A percentile compares a stretch with the other conserved stretches of the same genome.
These are phyloP conservation scores for Plasmopara viticola DNA, from an alignment of 352 stramenopile genomes.

Conservation along the genomic window DNA sequence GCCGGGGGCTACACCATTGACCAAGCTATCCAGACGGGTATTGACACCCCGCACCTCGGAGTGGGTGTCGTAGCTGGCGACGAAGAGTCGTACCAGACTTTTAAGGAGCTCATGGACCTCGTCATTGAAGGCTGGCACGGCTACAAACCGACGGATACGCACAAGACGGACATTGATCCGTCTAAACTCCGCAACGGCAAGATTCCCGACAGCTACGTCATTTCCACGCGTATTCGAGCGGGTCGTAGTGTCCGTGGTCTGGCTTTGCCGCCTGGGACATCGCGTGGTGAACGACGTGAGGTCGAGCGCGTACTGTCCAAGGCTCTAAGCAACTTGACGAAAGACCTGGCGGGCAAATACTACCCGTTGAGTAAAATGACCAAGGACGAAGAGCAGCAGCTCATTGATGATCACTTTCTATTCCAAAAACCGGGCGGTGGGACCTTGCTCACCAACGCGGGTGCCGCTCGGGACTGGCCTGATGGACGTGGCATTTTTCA, in stretches of 20 bases:
- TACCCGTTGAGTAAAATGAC: constrained; percentile 73
- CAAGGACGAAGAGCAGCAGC: constrained; percentile 17
- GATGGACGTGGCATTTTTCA: constrained; percentile 14
- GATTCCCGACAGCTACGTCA: constrained; percentile 74
- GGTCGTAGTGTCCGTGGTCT: constrained; percentile 79
- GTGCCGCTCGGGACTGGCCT: constrained; percentile 81
- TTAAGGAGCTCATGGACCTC: too few species aligned
- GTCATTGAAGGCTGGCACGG: too few species aligned
- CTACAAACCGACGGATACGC: too few species aligned
- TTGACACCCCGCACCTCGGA: too few species aligned
- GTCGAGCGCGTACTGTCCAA: constrained; percentile 72
- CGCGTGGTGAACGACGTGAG: constrained; percentile 26
- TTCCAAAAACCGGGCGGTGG: constrained; percentile 85
- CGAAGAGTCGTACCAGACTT: too few species aligned
- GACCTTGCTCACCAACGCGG: constrained; percentile 61
- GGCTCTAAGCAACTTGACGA: constrained; percentile 61
- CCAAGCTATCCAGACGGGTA: constrained; percentile 22
- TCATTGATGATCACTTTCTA: constrained; percentile 79
- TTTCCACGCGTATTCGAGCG: constrained; percentile 85
- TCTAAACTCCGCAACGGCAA: constrained; percentile 43
- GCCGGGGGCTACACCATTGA: constrained; percentile 72
- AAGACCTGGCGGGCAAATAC: constrained; percentile 71
- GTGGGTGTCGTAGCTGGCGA: too few species aligned
- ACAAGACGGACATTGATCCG: constrained; percentile 49
- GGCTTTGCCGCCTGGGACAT: constrained; percentile 18